Evolutionary conservation across 495 filamentous ascomycete species (phyloP).

Genomic region (Peziza echinospora): DNA sequence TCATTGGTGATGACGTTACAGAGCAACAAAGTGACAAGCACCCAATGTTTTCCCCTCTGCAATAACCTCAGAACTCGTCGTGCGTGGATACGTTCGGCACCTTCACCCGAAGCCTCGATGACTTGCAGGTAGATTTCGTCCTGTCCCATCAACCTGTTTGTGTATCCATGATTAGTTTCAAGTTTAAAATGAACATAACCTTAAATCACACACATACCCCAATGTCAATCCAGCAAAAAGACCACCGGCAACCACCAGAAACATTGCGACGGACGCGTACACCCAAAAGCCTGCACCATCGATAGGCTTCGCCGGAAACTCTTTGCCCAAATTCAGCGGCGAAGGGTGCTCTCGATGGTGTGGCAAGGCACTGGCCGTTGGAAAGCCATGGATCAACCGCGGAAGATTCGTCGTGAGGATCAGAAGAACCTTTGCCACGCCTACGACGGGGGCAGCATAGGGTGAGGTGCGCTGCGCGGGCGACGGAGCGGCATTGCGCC

Average conservation of each 20-base stretch:
- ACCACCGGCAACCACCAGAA: slow-evolving; percentile 66
- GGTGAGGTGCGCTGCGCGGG: slow-evolving; percentile 1
- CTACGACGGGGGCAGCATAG: neutral
- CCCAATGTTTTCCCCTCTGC: slow-evolving; percentile 89
- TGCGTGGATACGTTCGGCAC: slow-evolving; percentile 58
- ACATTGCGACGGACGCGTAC: slow-evolving; percentile 43
- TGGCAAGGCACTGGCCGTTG: neutral
- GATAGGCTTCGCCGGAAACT: neutral
- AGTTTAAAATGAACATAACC: neutral
- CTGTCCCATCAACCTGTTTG: slow-evolving; percentile 46
- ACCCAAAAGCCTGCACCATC: slow-evolving; percentile 32
- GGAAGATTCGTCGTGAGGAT: slow-evolving; percentile 11
- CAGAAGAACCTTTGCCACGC: neutral
- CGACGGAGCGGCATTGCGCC: neutral
- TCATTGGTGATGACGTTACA: slow-evolving; percentile 98
- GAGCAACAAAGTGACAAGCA: slow-evolving; percentile 82
- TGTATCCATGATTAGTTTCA: slow-evolving; percentile 1
- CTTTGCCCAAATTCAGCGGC: neutral
- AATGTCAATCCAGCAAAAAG: slow-evolving; percentile 95
- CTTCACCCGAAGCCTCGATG: slow-evolving; percentile 67
- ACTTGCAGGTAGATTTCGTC: slow-evolving; percentile 97
- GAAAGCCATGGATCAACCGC: slow-evolving; percentile 9
- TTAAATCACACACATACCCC: slow-evolving; percentile 39
- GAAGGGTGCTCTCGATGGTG: neutral
- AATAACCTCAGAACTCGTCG: slow-evolving; percentile 57